phyloP scores from a whole-genome alignment of 352 stramenopile species.

The Phytophthora cactorum region DNA sequence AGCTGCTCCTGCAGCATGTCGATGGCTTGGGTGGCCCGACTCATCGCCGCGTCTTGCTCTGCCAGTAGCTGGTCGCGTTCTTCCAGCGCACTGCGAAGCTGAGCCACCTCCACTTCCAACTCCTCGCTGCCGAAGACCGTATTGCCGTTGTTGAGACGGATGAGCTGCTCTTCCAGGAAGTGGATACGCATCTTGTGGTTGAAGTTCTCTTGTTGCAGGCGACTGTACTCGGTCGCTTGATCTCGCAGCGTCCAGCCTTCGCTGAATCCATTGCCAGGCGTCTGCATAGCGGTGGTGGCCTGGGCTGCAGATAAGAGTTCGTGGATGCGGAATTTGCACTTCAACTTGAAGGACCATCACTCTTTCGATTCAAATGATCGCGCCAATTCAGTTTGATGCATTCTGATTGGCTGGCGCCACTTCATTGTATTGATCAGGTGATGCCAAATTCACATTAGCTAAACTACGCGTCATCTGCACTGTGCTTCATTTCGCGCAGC shows the following conservation, averaged over 20 bases:
- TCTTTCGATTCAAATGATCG: conserved; percentile 2
- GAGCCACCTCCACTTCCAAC: conserved; percentile 11
- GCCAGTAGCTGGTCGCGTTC: conserved; percentile 1
- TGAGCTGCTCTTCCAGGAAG: conserved; percentile 35
- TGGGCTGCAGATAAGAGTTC: not conserved
- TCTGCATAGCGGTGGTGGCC: not conserved
- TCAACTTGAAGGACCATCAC: conserved; percentile 19
- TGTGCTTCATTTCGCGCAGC: conserved; percentile 59
- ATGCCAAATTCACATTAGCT: conserved; percentile 3
- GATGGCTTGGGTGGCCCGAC: conserved; percentile 4
- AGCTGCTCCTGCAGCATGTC: conserved; percentile 1
- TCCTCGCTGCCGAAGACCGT: conserved; percentile 2
- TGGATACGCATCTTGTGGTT: conserved; percentile 46
- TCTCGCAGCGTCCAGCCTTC: conserved; percentile 3
- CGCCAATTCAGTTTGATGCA: not conserved
- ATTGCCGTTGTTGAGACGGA: conserved; percentile 8
- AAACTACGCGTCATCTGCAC: conserved; percentile 20
- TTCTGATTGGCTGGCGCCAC: not conserved
- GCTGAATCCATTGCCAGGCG: not conserved
- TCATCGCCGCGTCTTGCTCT: not conserved
- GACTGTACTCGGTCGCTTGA: conserved; percentile 14
- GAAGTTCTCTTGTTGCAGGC: conserved; percentile 33
- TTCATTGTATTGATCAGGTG: not conserved
- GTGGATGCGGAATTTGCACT: not conserved
- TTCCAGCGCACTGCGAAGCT: not conserved